Percentiles rank a stretch among this genome's conserved stretches.
Conservation (phyloP, 352 stramenopile genomes). For the Phytophthora cryptogea region DNA sequence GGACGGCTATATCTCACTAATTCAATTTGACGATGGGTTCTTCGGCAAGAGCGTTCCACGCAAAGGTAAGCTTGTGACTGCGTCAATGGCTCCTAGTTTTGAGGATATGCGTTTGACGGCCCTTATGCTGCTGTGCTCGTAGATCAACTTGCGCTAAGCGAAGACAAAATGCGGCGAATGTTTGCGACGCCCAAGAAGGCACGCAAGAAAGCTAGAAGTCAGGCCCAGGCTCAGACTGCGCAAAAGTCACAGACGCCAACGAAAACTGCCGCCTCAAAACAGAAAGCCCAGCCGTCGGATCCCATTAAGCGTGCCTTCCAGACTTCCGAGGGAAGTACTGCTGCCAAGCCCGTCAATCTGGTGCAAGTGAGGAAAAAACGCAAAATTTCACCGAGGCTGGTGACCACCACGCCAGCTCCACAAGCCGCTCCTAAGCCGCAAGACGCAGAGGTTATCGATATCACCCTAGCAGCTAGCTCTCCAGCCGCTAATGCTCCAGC, state of each 20-base stretch:
- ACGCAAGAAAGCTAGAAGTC: slow-evolving; percentile 58
- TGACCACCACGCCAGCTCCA: slow-evolving; percentile 21
- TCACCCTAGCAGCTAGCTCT: slow-evolving; percentile 1
- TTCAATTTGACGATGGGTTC: slow-evolving; percentile 91
- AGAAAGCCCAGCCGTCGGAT: slow-evolving; percentile 30
- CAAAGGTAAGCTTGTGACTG: slow-evolving; percentile 20
- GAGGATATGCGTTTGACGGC: background rate
- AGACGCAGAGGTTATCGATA: slow-evolving; percentile 1
- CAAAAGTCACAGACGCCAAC: slow-evolving; percentile 25
- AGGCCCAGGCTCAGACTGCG: slow-evolving; percentile 8
- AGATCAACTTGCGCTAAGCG: slow-evolving; percentile 54
- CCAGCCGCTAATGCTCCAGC: background rate
- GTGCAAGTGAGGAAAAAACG: slow-evolving; percentile 87
- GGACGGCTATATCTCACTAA: slow-evolving; percentile 96
- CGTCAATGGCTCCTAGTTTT: slow-evolving; percentile 1
- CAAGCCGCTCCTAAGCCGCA: background rate
- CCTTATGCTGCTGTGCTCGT: slow-evolving; percentile 1
- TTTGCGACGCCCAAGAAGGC: slow-evolving; percentile 63
- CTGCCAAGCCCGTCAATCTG: slow-evolving; percentile 48
- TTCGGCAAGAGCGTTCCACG: slow-evolving; percentile 50
- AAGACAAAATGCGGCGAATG: slow-evolving; percentile 59
- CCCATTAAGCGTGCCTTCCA: slow-evolving; percentile 26
- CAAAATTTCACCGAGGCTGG: slow-evolving; percentile 63
- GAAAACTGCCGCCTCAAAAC: slow-evolving; percentile 30
- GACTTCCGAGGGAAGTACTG: slow-evolving; percentile 24